Conservation (phyloP, 1,284 basidiomycete genomes). For the Vanrija pseudolonga region DNA sequence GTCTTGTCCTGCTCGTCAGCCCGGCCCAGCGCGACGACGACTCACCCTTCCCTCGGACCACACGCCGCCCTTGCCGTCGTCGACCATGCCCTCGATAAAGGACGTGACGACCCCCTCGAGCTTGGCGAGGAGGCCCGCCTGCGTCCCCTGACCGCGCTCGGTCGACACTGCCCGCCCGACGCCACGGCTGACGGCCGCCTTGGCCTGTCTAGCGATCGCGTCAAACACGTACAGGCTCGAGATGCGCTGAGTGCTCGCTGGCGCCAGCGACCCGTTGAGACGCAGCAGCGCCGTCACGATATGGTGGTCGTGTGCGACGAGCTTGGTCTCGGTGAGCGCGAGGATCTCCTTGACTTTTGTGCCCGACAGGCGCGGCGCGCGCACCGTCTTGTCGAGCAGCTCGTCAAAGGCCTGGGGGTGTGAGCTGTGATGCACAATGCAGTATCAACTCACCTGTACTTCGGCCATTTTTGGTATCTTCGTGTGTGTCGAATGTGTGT, state of each 20-base stretch:
- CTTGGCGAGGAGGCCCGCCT: constrained; percentile 75
- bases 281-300: constrained; percentile 79
- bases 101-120: constrained; percentile 80
- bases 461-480: constrained; percentile 15
- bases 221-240: constrained; percentile 86
- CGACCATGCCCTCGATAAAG: constrained; percentile 72
- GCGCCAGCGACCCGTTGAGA: constrained; percentile 70
- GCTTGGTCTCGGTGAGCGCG: constrained; percentile 56
- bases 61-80: constrained; percentile 53
- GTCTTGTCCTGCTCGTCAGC: constrained; percentile 72
- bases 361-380: constrained; percentile 72
- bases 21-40: constrained; percentile 26
- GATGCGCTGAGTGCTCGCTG: constrained; percentile 59
- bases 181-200: constrained; percentile 63
- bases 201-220: constrained; percentile 78
- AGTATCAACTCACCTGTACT: constrained; percentile 15
- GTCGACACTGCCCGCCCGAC: constrained; percentile 58
- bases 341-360: constrained; percentile 73
- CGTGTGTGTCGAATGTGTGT: not conserved
- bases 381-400: constrained; percentile 70
- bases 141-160: constrained; percentile 58
- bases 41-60: constrained; percentile 76
- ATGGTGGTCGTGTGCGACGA: constrained; percentile 75
- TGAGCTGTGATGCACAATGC: constrained; percentile 5
- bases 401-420: constrained; percentile 67